Base-by-base conservation (phyloP, 768 basidiomycete species). In the Holtermannia corniformis region DNA sequence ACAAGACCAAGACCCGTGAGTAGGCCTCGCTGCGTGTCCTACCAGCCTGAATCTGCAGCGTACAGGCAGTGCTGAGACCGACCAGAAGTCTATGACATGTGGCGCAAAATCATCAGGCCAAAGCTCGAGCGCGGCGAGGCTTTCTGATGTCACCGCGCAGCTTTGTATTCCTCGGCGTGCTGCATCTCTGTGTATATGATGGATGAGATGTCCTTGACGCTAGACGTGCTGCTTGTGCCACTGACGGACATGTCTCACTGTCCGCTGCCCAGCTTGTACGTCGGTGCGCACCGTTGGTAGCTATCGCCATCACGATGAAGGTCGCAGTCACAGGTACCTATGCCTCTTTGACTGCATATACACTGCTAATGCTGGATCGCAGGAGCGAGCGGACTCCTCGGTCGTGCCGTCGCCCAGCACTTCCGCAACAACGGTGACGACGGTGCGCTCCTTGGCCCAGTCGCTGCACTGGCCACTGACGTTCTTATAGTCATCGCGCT, bases 311-410 rank as follows among this genome's bases (percentile, higher is more conserved):
- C 22, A 53, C 24, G 21, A 58, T 56, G 56, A 60, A 60, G 47
- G 43, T 60, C 20, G 41, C 49, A 22, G 47, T 54, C 47, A 54
- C 52, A 4, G 52, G 52, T 54, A 32, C 22, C 37, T 23, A 20
- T 37, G 1, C 24, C 7, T 19, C 52, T 24, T n/a, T 27, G 51
- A 5, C 40, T 14, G 16, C 14, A 2, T 10, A 5, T 44, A 14
- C 28, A 43, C 23, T 40, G 24, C 13, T 4, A 13, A 22, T 41
- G 21, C n/a, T n/a, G n/a, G n/a, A 23, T 40, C 4, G 44, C 73
- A 91, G 91, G 91, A 57, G 91, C 91, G 51, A 92, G 89, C 28
- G 93, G 93, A 24, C 80, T 96, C 7, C 80, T 97, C 11, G 93
- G 93, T 10, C 76, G 84, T 5, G 87, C 87, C 0, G 80, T 93